phyloP scores from a whole-genome alignment of 495 filamentous ascomycete species.

The Neurospora sublineolata region DNA sequence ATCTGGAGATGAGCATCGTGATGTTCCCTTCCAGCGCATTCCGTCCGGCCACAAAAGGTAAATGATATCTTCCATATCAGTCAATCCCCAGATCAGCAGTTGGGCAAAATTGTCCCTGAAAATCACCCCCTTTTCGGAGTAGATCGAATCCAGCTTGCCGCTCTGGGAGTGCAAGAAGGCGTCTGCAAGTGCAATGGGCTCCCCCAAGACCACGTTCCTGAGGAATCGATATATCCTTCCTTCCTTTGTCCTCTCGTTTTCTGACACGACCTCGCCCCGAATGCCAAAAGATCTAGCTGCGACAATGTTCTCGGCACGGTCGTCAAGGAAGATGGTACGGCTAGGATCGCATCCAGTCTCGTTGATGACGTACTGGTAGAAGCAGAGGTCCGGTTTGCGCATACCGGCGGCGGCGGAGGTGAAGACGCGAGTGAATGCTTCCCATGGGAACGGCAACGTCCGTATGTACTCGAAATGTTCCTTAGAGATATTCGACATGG shows the following conservation, averaged over 20 bases:
- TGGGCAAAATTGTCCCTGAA: conserved; percentile 17
- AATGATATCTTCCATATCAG: conserved; percentile 6
- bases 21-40: conserved; percentile 6
- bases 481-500: conserved; percentile 5
- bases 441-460: conserved; percentile 10
- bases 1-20: not conserved
- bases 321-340: conserved; percentile 15
- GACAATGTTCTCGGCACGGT: conserved; percentile 12
- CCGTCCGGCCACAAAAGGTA: conserved; percentile 14
- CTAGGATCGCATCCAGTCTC: conserved; percentile 7
- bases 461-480: conserved; percentile 10
- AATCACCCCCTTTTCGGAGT: not conserved
- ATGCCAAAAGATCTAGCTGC: conserved; percentile 15
- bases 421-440: conserved; percentile 10
- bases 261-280: not conserved
- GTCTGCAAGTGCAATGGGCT: not conserved
- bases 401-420: conserved; percentile 10
- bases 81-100: conserved; percentile 14
- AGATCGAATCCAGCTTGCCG: conserved; percentile 4
- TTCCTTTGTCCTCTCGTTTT: not conserved
- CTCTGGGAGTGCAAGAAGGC: not conserved
- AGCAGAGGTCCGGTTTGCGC: conserved; percentile 19
- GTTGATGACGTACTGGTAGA: conserved; percentile 13
- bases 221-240: not conserved
- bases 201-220: conserved; percentile 1